Conservation (phyloP, 2,329 filamentous ascomycete species). For the Colletotrichum sp. region DNA sequence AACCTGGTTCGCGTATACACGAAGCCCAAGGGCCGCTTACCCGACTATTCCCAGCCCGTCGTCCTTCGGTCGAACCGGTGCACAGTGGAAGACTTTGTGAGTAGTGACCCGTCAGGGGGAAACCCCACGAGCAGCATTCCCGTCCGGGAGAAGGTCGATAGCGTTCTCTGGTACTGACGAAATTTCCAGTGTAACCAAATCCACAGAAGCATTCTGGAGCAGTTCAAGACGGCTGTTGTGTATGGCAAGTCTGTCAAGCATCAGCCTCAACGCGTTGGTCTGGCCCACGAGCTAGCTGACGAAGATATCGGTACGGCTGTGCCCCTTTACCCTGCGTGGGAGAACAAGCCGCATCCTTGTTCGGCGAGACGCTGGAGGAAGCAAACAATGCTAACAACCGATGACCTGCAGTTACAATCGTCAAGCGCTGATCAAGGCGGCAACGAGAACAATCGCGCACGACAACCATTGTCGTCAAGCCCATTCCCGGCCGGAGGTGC, state of each 20-base stretch:
- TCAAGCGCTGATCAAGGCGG: constrained; percentile 64
- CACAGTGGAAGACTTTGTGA: constrained; percentile 96
- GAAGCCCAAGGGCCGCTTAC: constrained; percentile 94
- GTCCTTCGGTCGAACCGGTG: constrained; percentile 83
- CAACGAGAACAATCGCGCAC: not conserved
- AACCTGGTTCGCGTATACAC: constrained; percentile 90
- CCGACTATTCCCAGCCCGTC: constrained; percentile 91
- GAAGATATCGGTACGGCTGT: constrained; percentile 87
- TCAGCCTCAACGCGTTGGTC: constrained; percentile 93
- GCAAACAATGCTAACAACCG: constrained; percentile 28
- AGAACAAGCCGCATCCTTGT: not conserved
- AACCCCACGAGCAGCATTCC: not conserved
- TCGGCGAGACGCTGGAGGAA: not conserved
- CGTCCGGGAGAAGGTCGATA: not conserved
- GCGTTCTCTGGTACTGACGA: constrained; percentile 28
- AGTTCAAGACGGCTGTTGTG: constrained; percentile 94
- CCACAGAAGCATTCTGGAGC: constrained; percentile 92
- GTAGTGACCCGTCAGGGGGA: constrained; percentile 42
- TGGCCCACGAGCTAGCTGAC: constrained; percentile 89
- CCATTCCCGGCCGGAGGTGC: not conserved
- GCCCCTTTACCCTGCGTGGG: not conserved
- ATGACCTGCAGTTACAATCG: constrained; percentile 51
- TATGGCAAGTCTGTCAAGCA: constrained; percentile 99
- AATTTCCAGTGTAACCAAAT: constrained; percentile 88
- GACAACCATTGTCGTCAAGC: not conserved